phyloP scores from a whole-genome alignment of 108 stramenopile genomes.

The Pelagomonas calceolata region DNA sequence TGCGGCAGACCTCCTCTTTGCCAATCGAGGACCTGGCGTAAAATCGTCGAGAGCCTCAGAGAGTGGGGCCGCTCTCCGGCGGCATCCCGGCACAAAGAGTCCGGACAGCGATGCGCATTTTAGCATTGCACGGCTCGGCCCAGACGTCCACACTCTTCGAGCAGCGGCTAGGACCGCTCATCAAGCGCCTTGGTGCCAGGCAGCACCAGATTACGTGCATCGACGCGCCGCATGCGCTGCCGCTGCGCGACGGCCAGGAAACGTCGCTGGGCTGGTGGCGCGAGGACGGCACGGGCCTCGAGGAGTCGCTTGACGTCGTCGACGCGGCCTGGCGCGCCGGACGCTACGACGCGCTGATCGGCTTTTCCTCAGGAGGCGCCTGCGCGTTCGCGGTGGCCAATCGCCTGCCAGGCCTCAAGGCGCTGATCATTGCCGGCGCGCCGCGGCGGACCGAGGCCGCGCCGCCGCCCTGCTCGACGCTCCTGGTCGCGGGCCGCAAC shows the following conservation, averaged over 20 bases:
- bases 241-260: conserved; percentile 8
- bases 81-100: no score
- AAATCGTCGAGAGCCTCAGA: no score
- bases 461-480: no score
- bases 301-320: conserved; percentile 1
- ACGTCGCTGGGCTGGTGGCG: conserved; percentile 13
- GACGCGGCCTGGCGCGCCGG: conserved; percentile 4
- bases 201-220: conserved; percentile 2
- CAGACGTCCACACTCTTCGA: conserved; percentile 9
- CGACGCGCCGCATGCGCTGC: conserved; percentile 15
- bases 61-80: no score
- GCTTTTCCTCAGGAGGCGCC: conserved; percentile 15
- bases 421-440: conserved; percentile 9
- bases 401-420: conserved; percentile 3
- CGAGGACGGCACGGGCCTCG: neutral
- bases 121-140: conserved; percentile 10
- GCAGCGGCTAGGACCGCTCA: conserved; percentile 5
- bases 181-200: neutral
- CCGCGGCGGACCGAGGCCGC: neutral
- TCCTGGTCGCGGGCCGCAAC: conserved; percentile 11
- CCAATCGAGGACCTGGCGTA: no score
- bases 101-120: no score
- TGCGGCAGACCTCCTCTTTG: no score
- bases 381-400: conserved; percentile 1
- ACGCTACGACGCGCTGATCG: conserved; percentile 12